Base-by-base conservation (phyloP, 2,329 filamentous ascomycete genomes). In the Apiospora hydei region DNA sequence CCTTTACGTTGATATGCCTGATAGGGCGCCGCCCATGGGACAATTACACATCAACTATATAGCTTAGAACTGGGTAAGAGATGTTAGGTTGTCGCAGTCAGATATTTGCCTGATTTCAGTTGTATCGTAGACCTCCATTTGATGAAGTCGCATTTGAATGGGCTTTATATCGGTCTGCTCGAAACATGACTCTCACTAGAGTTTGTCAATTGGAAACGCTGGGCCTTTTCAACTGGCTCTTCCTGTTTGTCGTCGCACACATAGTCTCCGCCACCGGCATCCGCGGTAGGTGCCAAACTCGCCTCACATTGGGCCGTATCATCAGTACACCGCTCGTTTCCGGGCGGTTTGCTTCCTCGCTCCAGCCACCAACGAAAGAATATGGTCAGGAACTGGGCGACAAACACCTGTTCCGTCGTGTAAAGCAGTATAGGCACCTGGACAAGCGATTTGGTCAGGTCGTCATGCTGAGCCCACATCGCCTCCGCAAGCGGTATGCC, bases 401-500 rank as follows among this genome's bases (percentile, higher is more conserved):
- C 66, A 67, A 80, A 79, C 49, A 84, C 83, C 78, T 90, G 87
- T 76, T 91, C 89, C 34, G 90, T 88, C 0, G 86, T 88, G 72
- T 89, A 92, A 21, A 92, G 83, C 51, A 92, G 83, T 21, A 92
- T 88, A 0, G 91, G 90, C 43, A 92, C 88, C 77, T 91, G 88
- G 66, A 92, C 86, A 75, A 88, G 89, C 0, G 88, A 86, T 73
- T 88, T 84, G 26, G 88, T 86, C 51, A 88, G 81, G 61, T 88
- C 81, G 74, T 87, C 85, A 13, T 89, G 81, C 18, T 87, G 84
- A 18, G 84, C 83, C 84, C 91, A 94, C 88, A 94, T 93, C 72
- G 92, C 88, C 44, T 89, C 88, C 69, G 89, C 86, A 41, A 94
- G 79, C 0, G 92, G 92, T 10, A 94, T 92, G 0, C 92, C 91